phyloP scores from a whole-genome alignment of 2,329 filamentous ascomycete species.

The Colletotrichum trifolii region DNA sequence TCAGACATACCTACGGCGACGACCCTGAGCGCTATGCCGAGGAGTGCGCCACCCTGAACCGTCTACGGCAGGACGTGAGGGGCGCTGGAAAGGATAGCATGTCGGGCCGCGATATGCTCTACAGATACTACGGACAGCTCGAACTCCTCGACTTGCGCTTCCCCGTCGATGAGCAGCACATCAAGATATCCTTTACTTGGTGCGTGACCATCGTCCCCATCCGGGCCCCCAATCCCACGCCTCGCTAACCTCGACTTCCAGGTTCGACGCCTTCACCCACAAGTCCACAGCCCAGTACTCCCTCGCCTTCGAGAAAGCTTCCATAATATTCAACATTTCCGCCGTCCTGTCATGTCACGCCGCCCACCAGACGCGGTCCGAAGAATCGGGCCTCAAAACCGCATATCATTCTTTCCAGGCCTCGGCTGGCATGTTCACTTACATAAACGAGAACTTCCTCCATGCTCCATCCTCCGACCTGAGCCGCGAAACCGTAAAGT shows the following conservation, averaged over 20 bases:
- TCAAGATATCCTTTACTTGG: slow-evolving; percentile 99
- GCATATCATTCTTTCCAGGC: slow-evolving; percentile 99
- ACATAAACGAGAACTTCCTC: slow-evolving; percentile 99
- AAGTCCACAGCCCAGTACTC: slow-evolving; percentile 98
- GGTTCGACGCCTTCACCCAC: slow-evolving; percentile 99
- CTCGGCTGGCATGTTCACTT: slow-evolving; percentile 98
- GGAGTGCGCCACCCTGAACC: slow-evolving; percentile 94
- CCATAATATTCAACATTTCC: slow-evolving; percentile 99
- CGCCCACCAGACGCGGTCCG: slow-evolving; percentile 88
- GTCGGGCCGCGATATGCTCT: slow-evolving; percentile 90
- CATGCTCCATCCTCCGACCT: slow-evolving; percentile 97
- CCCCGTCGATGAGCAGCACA: slow-evolving; percentile 97
- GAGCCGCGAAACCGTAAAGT: slow-evolving; percentile 95
- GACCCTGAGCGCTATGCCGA: slow-evolving; percentile 96
- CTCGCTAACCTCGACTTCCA: slow-evolving; percentile 48
- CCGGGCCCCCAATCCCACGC: slow-evolving; percentile 16
- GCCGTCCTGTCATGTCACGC: slow-evolving; percentile 97
- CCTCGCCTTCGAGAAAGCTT: slow-evolving; percentile 96
- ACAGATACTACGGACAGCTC: slow-evolving; percentile 97
- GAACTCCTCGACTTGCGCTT: slow-evolving; percentile 95
- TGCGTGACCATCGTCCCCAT: slow-evolving; percentile 54
- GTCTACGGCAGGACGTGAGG: slow-evolving; percentile 96
- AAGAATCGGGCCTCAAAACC: slow-evolving; percentile 93
- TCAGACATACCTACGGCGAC: slow-evolving; percentile 92
- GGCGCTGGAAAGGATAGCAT: slow-evolving; percentile 97